Evolutionary conservation across 2,329 filamentous ascomycete genomes (phyloP).

Genomic region (Grosmannia huntii): DNA sequence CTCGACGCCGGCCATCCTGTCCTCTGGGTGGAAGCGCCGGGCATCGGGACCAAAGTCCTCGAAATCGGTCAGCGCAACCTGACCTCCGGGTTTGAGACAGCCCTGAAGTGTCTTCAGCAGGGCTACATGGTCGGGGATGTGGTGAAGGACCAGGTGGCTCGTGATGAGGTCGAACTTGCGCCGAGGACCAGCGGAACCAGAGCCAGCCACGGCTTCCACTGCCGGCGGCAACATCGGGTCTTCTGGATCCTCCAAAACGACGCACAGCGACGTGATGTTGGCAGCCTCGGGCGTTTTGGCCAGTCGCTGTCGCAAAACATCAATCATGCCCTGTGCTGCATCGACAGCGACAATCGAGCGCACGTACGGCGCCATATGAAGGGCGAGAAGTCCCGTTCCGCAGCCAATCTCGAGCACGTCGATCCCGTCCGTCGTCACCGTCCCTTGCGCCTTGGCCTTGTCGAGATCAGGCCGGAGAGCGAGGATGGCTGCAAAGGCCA

Average conservation of each 20-base stretch:
- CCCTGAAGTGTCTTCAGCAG: constrained; percentile 32
- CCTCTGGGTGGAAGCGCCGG: constrained; percentile 35
- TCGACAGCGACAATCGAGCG: constrained; percentile 38
- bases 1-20: constrained; percentile 40
- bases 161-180: constrained; percentile 37
- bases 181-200: constrained; percentile 11
- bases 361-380: constrained; percentile 33
- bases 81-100: constrained; percentile 33
- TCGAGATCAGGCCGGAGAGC: constrained; percentile 20
- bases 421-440: constrained; percentile 12
- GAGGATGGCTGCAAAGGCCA: constrained; percentile 32
- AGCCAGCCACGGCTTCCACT: constrained; percentile 8
- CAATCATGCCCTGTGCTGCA: constrained; percentile 41
- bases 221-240: constrained; percentile 26
- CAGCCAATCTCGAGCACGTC: constrained; percentile 44
- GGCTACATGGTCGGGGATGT: constrained; percentile 31
- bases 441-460: constrained; percentile 1
- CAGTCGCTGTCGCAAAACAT: constrained; percentile 33
- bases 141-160: constrained; percentile 42
- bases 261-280: constrained; percentile 27
- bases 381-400: constrained; percentile 41
- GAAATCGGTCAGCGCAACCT: constrained; percentile 42
- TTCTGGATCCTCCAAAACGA: constrained; percentile 35
- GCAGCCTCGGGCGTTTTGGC: constrained; percentile 24
- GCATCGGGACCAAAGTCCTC: constrained; percentile 42